Conservation (phyloP, 768 basidiomycete species). For the Kockovaella imperatae region DNA sequence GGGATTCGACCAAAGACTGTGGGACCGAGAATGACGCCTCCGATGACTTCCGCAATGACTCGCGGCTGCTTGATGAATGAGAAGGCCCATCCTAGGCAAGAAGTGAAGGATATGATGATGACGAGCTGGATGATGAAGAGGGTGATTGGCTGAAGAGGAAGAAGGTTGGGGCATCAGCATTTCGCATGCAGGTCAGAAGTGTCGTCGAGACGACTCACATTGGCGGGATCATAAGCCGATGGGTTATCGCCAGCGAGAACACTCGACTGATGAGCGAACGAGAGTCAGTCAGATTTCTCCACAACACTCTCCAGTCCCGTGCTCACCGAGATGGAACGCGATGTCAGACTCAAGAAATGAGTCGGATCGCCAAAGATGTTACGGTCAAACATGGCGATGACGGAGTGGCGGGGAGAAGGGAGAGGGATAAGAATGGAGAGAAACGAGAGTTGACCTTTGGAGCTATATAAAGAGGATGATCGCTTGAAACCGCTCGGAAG, state of each 20-base stretch:
- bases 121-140: conserved; percentile 50
- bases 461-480: too few relatives aligned
- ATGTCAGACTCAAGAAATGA: too few relatives aligned
- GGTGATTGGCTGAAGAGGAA: conserved; percentile 18
- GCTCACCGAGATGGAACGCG: too few relatives aligned
- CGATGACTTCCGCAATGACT: conserved; percentile 90
- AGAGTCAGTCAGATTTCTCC: too few relatives aligned
- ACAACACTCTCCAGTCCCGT: too few relatives aligned
- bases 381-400: too few relatives aligned
- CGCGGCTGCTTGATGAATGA: conserved; percentile 71
- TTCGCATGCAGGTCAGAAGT: conserved; percentile 67
- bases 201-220: conserved; percentile 57
- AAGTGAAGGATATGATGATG: conserved; percentile 72
- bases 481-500: too few relatives aligned
- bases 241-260: conserved; percentile 73
- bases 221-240: conserved; percentile 52
- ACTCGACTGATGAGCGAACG: too few relatives aligned
- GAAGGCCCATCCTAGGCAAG: conserved; percentile 61
- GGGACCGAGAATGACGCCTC: conserved; percentile 72
- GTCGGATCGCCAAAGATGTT: too few relatives aligned
- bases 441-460: too few relatives aligned
- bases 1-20: conserved; percentile 76
- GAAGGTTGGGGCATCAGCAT: conserved; percentile 22
- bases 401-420: too few relatives aligned
- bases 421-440: too few relatives aligned